Percentiles rank a stretch among this genome's conserved stretches.
Evolutionary conservation across 1,284 basidiomycete genomes (phyloP).

Genomic region (Fomitopsis schrenkii): DNA sequence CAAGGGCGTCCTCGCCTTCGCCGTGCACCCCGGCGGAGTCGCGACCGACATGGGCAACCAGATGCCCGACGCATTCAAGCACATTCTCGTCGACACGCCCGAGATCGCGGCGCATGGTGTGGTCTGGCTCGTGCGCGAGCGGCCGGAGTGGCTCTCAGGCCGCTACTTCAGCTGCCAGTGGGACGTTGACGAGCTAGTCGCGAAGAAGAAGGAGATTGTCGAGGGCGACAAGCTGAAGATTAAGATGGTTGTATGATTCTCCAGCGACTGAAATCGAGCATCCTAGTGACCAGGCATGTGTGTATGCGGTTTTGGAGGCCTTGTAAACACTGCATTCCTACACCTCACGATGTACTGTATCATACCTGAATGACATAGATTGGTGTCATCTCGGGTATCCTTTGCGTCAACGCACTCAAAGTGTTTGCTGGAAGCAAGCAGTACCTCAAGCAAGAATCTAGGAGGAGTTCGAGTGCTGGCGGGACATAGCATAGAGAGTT

Average conservation of each 20-base stretch:
- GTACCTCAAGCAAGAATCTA: too few relatives aligned
- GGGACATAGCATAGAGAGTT: too few relatives aligned
- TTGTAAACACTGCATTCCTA: too few relatives aligned
- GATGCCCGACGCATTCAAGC: slow-evolving; percentile 1
- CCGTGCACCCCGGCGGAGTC: slow-evolving; percentile 10
- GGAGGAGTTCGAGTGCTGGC: too few relatives aligned
- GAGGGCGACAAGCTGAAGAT: slow-evolving; percentile 5
- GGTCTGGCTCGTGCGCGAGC: slow-evolving; percentile 6
- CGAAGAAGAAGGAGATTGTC: slow-evolving; percentile 10
- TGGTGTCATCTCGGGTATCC: too few relatives aligned
- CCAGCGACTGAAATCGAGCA: not conserved
- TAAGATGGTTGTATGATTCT: slow-evolving; percentile 1
- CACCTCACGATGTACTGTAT: too few relatives aligned
- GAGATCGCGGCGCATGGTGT: slow-evolving; percentile 7
- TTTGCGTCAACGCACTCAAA: too few relatives aligned
- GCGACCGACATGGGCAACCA: slow-evolving; percentile 3
- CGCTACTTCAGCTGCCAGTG: slow-evolving; percentile 9
- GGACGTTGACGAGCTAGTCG: slow-evolving; percentile 9
- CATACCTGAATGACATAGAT: too few relatives aligned
- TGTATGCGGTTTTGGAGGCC: too few relatives aligned
- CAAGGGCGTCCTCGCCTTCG: slow-evolving; percentile 8
- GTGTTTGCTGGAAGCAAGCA: too few relatives aligned
- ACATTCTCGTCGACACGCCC: slow-evolving; percentile 7
- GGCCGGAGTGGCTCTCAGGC: not conserved
- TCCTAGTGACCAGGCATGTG: too few relatives aligned